These are phyloP conservation scores for Melastoma candidum DNA, from an alignment of 441 rosid genomes.

Conservation along the genomic window DNA sequence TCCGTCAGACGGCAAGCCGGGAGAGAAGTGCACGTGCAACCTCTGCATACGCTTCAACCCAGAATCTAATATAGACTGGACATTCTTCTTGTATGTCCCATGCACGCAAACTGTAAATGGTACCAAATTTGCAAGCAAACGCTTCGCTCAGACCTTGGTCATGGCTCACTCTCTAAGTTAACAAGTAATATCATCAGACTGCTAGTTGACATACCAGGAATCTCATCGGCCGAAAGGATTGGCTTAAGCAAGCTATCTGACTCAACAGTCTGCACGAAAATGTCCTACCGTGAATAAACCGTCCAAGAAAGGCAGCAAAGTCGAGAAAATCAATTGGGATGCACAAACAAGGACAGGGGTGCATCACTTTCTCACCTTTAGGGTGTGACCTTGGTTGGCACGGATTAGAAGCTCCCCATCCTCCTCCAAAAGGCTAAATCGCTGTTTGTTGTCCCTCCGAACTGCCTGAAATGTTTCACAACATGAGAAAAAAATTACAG, in stretches of 20 bases:
- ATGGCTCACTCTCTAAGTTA: too few species aligned
- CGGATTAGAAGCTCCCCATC: conserved; percentile 67
- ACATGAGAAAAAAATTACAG: not conserved
- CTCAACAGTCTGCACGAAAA: conserved; percentile 46
- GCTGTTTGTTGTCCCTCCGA: conserved; percentile 75
- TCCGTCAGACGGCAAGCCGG: conserved; percentile 77
- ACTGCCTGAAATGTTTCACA: conserved; percentile 41
- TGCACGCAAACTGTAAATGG: conserved; percentile 63
- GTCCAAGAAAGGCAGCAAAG: too few species aligned
- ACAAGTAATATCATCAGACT: not conserved
- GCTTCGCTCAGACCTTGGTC: too few species aligned
- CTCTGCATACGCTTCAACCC: conserved; percentile 80
- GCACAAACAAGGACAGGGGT: too few species aligned
- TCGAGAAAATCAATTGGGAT: too few species aligned
- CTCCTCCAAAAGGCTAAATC: conserved; percentile 69
- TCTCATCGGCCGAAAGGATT: conserved; percentile 62
- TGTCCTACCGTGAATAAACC: not conserved
- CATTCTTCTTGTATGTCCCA: conserved; percentile 67
- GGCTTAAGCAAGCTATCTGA: conserved; percentile 65
- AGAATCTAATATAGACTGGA: conserved; percentile 58
- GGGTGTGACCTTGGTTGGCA: conserved; percentile 91
- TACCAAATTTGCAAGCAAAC: too few species aligned
- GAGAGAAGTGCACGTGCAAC: conserved; percentile 77
- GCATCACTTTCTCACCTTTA: conserved; percentile 33
- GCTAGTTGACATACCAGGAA: conserved; percentile 32